phyloP scores from a whole-genome alignment of 1,284 basidiomycete genomes.

The Chondrostereum purpureum region DNA sequence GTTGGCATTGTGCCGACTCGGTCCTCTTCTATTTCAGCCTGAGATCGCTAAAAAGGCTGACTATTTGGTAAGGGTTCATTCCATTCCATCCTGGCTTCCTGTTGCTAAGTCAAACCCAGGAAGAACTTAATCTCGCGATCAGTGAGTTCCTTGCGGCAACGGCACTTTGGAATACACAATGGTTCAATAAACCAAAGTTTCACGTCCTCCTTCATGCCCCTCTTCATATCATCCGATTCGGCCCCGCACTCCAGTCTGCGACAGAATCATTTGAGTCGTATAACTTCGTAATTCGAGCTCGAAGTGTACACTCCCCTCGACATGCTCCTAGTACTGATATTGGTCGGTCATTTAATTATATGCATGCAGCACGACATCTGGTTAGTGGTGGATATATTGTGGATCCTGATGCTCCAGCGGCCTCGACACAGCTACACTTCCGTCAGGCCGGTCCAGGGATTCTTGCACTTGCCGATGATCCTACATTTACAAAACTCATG shows the following conservation, averaged over 20 bases:
- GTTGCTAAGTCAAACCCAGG: neutral
- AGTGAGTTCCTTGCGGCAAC: slow-evolving; percentile 8
- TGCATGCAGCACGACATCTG: no score
- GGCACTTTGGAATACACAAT: slow-evolving; percentile 8
- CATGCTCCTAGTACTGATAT: slow-evolving; percentile 38
- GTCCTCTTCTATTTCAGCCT: slow-evolving; percentile 12
- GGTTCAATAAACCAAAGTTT: slow-evolving; percentile 19
- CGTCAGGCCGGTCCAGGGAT: no score
- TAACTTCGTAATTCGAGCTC: slow-evolving; percentile 14
- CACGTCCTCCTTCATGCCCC: slow-evolving; percentile 15
- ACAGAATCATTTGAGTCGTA: slow-evolving; percentile 16
- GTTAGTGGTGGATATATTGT: no score
- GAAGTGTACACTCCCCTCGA: slow-evolving; percentile 14
- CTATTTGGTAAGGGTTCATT: neutral
- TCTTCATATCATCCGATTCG: slow-evolving; percentile 11
- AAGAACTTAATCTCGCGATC: slow-evolving; percentile 1
- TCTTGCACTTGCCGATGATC: no score
- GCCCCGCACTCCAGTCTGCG: slow-evolving; percentile 12
- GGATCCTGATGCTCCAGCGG: no score
- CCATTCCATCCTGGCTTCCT: neutral
- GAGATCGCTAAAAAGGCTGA: slow-evolving; percentile 10
- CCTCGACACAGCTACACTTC: no score
- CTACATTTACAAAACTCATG: no score
- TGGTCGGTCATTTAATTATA: no score
- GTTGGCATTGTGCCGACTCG: slow-evolving; percentile 11